These are phyloP conservation scores for Tilletia setariae DNA, from an alignment of 1,284 basidiomycete species.

Conservation along the genomic window DNA sequence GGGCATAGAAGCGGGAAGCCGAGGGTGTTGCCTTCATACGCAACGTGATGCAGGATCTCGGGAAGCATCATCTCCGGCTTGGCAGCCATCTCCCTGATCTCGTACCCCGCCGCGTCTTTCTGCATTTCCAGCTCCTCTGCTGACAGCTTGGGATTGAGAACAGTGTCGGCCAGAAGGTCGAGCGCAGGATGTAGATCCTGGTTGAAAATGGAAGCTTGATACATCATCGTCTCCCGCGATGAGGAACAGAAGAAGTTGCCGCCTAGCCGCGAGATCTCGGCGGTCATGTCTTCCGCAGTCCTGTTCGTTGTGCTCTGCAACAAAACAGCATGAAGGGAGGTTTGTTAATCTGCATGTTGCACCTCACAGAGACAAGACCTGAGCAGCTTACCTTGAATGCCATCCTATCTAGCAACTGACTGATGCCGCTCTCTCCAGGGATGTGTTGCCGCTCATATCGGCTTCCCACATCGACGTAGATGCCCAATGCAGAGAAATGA, in stretches of 20 bases:
- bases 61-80: slow-evolving; percentile 96
- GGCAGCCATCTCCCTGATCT: slow-evolving; percentile 78
- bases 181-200: slow-evolving; percentile 76
- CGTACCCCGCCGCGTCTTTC: slow-evolving; percentile 84
- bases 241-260: slow-evolving; percentile 90
- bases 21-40: slow-evolving; percentile 73
- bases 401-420: slow-evolving; percentile 89
- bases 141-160: slow-evolving; percentile 73
- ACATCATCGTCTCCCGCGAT: slow-evolving; percentile 92
- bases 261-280: slow-evolving; percentile 77
- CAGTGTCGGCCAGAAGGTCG: slow-evolving; percentile 85
- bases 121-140: slow-evolving; percentile 78
- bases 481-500: slow-evolving; percentile 88
- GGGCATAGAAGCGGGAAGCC: slow-evolving; percentile 88
- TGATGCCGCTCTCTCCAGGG: slow-evolving; percentile 66
- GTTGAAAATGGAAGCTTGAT: slow-evolving; percentile 88
- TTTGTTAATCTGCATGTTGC: neutral
- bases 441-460: slow-evolving; percentile 78
- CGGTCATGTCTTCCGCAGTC: slow-evolving; percentile 70
- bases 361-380: too few relatives aligned
- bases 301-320: slow-evolving; percentile 59
- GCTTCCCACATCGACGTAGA: slow-evolving; percentile 89
- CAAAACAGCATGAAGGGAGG: neutral
- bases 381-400: slow-evolving; percentile 78
- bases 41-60: slow-evolving; percentile 81